Conservation (phyloP, 345 rosid species). For the Garcia nutans region DNA sequence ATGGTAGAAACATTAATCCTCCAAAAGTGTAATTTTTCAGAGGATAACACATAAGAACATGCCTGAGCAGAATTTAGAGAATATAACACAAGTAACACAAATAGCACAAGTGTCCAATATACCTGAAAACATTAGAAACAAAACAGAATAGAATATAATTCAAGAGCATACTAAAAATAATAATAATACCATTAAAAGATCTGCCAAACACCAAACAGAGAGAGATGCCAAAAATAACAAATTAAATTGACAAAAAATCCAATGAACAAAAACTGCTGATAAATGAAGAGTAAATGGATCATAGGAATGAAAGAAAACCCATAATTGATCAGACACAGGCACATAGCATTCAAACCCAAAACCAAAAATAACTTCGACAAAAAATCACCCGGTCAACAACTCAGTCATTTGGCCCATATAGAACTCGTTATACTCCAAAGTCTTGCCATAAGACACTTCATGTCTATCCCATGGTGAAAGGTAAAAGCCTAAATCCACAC, state of each 20-base stretch:
- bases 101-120: too few species aligned
- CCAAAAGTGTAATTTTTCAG: background rate
- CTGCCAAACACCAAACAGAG: background rate
- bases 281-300: background rate
- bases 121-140: background rate
- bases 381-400: conserved; percentile 68
- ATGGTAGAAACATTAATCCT: background rate
- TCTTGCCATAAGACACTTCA: conserved; percentile 63
- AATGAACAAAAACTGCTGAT: background rate
- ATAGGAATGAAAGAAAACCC: background rate
- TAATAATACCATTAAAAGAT: background rate
- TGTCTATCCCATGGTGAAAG: conserved; percentile 97
- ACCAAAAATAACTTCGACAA: background rate
- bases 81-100: background rate
- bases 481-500: conserved; percentile 63
- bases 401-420: conserved; percentile 87
- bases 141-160: background rate
- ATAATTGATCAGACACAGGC: background rate
- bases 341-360: background rate
- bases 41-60: background rate
- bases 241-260: background rate
- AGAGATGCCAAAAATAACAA: background rate
- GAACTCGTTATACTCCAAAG: conserved; percentile 79
- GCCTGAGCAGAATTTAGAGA: background rate
- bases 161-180: background rate